Evolutionary conservation across 352 stramenopile species (phyloP).

Genomic region (Pythium plurisporium): DNA sequence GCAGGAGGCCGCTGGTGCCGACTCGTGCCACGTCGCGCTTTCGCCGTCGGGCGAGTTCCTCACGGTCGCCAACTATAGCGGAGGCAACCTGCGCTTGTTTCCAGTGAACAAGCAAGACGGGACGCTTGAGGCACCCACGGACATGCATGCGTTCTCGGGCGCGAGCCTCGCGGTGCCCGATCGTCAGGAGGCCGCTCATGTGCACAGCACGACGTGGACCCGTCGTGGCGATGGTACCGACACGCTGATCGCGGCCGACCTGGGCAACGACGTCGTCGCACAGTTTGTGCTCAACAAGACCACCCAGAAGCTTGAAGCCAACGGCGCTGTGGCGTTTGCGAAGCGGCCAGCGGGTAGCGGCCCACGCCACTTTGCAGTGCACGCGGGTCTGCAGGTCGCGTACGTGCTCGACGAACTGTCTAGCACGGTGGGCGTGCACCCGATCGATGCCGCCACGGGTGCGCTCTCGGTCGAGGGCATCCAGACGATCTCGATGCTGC

Average conservation of each 20-base stretch:
- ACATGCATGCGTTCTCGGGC: constrained; percentile 44
- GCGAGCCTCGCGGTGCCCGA: constrained; percentile 44
- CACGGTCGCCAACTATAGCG: constrained; percentile 69
- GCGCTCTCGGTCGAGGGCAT: constrained; percentile 36
- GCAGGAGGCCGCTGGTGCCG: constrained; percentile 51
- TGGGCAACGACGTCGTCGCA: constrained; percentile 64
- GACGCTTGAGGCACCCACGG: constrained; percentile 34
- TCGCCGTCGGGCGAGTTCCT: constrained; percentile 46
- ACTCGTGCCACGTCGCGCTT: constrained; percentile 61
- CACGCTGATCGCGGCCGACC: constrained; percentile 47
- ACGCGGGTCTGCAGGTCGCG: constrained; percentile 35
- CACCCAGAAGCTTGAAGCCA: constrained; percentile 35
- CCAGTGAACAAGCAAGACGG: constrained; percentile 46
- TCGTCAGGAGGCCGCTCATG: constrained; percentile 68
- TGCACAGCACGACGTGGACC: constrained; percentile 72
- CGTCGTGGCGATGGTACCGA: constrained; percentile 20
- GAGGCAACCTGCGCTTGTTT: constrained; percentile 56
- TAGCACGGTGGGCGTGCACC: constrained; percentile 59
- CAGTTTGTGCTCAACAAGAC: constrained; percentile 49
- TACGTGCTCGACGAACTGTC: constrained; percentile 74
- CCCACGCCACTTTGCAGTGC: constrained; percentile 77
- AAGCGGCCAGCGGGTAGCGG: constrained; percentile 42
- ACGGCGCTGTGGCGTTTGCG: constrained; percentile 35
- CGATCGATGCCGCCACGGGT: constrained; percentile 38
- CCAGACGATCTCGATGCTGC: constrained; percentile 67